Evolutionary conservation across 805 yeast species (phyloP), one percentile per base, ranked within the genome.

Genomic region (Wickerhamiella brachini): DNA sequence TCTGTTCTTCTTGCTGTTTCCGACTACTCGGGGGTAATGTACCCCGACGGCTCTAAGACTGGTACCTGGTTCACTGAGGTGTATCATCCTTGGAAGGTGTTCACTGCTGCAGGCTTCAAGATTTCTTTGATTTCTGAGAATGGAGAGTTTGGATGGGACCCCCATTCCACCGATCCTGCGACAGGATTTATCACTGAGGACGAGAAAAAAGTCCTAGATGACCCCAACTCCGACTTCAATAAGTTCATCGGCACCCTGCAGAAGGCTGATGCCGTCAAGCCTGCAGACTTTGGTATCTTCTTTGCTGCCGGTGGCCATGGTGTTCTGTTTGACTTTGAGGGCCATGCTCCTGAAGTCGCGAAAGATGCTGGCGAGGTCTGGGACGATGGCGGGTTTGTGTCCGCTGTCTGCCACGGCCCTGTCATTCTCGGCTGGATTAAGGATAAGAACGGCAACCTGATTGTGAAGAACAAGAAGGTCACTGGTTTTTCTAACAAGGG

Each of bases 401-500:
- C 79, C 44, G 83, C 85, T 15, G 85, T 80, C 8, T 80, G 86
- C 64, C 85, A 80, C 57, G 86, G 83, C 6, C 82, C 83, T n/a
- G 71, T 72, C 21, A 70, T 80, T 54, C 75, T 80, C 53, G 75
- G 70, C 17, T 68, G 69, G 44, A 60, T 80, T 55, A 66, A 60
- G 42, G 77, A 76, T 55, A 54, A 60, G 43, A 52, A 57, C n/a
- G 78, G 78, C 42, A 66, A 69, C 46, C 64, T 67, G 18, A 56
- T 81, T 49, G 68, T 74, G 50, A 62, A 74, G 54, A 83, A 80
- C 51, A 76, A 72, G 62, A 69, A 68, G 26, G 69, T 77, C 49
- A 80, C 86, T 22, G 85, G 84, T 5, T 81, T 80, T 66, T 72
- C 81, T 12, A 75, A 74, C 52, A 67, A 60, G 23, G 86, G 81